Percentiles rank a stretch among this genome's conserved stretches.
Conservation (phyloP, 2,329 filamentous ascomycete genomes). For the Ophiostoma himal-ulmi region DNA sequence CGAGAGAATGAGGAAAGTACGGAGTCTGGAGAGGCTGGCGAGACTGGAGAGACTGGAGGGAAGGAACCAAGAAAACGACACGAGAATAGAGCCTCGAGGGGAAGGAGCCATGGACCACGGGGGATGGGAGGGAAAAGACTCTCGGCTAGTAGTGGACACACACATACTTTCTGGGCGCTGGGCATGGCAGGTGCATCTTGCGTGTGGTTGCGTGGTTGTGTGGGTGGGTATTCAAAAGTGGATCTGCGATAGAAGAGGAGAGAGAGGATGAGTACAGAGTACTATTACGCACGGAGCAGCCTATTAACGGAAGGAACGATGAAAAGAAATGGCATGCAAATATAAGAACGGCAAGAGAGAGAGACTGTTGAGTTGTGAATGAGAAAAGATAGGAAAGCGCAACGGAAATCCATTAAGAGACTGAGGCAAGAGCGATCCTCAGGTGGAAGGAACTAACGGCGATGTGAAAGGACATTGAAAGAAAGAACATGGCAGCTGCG, state of each 20-base stretch:
- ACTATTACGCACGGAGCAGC: not conserved
- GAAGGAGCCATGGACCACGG: not conserved
- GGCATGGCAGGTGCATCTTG: slow-evolving; percentile 8
- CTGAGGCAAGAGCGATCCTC: not conserved
- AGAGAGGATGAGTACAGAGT: not conserved
- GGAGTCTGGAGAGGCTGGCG: not conserved
- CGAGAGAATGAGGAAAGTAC: slow-evolving; percentile 1
- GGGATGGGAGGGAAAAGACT: not conserved
- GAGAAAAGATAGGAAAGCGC: not conserved
- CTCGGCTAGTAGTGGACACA: slow-evolving; percentile 12
- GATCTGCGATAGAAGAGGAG: not conserved
- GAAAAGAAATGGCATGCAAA: not conserved
- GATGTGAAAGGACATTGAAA: not conserved
- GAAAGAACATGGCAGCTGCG: not conserved
- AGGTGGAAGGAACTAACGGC: not conserved
- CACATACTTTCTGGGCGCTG: not conserved
- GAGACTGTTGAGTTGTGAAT: not conserved
- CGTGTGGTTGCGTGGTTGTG: not conserved
- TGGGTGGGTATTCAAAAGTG: slow-evolving; percentile 10
- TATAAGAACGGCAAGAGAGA: not conserved
- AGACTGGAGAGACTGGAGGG: not conserved
- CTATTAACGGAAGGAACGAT: not conserved
- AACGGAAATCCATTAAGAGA: not conserved
- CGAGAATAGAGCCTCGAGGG: not conserved
- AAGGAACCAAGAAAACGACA: not conserved